Evolutionary conservation across 345 rosid genomes (phyloP).

Genomic region (Murraya paniculata): DNA sequence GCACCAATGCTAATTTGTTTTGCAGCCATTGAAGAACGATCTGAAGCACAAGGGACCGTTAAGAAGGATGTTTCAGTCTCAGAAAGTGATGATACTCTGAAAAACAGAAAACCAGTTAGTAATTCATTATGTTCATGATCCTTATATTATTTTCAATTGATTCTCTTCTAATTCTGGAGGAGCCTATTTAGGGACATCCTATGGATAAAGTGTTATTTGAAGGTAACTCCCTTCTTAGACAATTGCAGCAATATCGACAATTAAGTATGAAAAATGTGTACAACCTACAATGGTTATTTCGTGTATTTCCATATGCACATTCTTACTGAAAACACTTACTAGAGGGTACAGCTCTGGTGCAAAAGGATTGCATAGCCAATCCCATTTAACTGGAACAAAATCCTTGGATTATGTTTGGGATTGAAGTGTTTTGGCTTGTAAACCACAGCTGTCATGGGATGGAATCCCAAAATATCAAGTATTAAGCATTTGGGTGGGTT

Average conservation of each 20-base stretch:
- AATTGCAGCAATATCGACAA: neutral
- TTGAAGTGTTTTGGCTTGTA: neutral
- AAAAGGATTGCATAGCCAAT: neutral
- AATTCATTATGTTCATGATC: neutral
- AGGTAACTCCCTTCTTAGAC: neutral
- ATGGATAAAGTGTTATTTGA: neutral
- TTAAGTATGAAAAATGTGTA: neutral
- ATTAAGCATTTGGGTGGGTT: neutral
- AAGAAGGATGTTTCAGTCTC: slow-evolving; percentile 40
- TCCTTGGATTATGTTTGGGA: neutral
- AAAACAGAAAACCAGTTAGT: slow-evolving; percentile 65
- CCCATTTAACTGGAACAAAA: neutral
- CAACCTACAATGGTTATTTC: too few species aligned
- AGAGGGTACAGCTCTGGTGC: neutral
- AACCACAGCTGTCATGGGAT: neutral
- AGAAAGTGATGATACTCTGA: slow-evolving; percentile 41
- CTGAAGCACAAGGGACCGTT: slow-evolving; percentile 25
- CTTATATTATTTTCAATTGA: neutral
- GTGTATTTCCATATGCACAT: neutral
- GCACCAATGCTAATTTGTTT: slow-evolving; percentile 7
- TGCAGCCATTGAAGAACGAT: slow-evolving; percentile 45
- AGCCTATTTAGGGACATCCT: neutral
- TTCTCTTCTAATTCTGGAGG: neutral
- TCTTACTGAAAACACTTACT: neutral
- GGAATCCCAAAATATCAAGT: neutral